Evolutionary conservation across 2,329 filamentous ascomycete genomes (phyloP), one percentile per base, ranked within the genome.

Genomic region (Aspergillus tubingensis): DNA sequence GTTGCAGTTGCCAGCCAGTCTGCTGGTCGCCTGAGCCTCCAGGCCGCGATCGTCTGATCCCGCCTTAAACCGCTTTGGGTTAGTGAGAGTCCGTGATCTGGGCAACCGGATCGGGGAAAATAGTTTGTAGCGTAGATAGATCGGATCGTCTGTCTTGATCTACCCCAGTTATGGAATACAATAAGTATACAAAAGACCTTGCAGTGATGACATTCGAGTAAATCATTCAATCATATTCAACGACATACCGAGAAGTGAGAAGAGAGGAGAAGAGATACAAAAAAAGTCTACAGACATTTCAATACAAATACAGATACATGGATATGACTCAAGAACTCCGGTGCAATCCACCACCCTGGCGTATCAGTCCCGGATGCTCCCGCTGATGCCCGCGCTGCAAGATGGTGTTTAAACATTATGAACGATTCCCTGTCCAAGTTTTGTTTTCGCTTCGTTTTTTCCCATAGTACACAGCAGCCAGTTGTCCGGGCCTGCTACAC

Each of bases 271-370:
- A 65, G 67, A 68, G 55, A 66, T 65, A 68, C 61, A 68, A 67
- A 27, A 25, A 27, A 50, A 61, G 59, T 67, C 64, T 70, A 72
- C 67, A 71, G 70, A 44, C 11, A 21, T 54, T 66, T 68, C 62
- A 69, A 70, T 67, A 72, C 64, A 71, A 36, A 66, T 73, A 72
- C 67, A 73, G 66, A 62, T 72, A 72, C 67, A 73, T 72, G 65
- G 67, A 69, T 68, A 73, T 70, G 67, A 71, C 68, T 70, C 72
- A 69, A 69, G 62, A 74, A 75, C 73, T 72, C 73, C 73, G 65
- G 68, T 62, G 67, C 67, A 65, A 62, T 47, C 61, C 65, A 61
- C 60, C 43, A 44, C 64, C 62, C 57, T 57, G 57, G 58, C 62
- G 57, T 58, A 57, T 60, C 55, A 44, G 62, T 65, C 65, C 68